A percentile compares a stretch with the other conserved stretches of the same genome.
Evolutionary conservation across 805 yeast species (phyloP).

Genomic region (Candida montana): DNA sequence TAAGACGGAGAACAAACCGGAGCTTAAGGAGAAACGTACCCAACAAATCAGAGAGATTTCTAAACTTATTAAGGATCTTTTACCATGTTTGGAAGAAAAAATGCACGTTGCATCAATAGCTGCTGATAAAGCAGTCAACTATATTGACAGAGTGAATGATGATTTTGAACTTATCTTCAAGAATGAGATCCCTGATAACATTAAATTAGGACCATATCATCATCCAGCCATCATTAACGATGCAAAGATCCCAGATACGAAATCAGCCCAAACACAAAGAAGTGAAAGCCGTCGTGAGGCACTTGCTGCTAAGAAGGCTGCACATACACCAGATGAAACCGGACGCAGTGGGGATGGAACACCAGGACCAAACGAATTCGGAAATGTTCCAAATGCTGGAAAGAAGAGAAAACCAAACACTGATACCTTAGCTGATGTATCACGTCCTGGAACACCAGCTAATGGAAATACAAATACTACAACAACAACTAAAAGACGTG

Average conservation of each 20-base stretch:
- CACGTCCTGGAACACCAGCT: conserved; percentile 13
- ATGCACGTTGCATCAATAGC: conserved; percentile 96
- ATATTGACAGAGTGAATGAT: conserved; percentile 68
- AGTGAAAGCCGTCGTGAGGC: conserved; percentile 90
- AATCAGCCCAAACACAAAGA: conserved; percentile 69
- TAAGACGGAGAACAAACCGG: conserved; percentile 23
- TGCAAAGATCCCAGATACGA: conserved; percentile 41
- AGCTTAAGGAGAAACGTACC: conserved; percentile 16
- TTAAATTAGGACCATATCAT: conserved; percentile 72
- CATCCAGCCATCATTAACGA: conserved; percentile 88
- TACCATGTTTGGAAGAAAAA: conserved; percentile 93
- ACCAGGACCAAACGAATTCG: conserved; percentile 11
- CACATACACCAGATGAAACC: conserved; percentile 23
- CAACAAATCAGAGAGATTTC: conserved; percentile 33
- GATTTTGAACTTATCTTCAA: conserved; percentile 70
- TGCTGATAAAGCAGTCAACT: conserved; percentile 65
- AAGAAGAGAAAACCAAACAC: conserved; percentile 23
- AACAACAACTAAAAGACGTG: conserved; percentile 6
- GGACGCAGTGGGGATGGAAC: conserved; percentile 18
- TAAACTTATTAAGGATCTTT: conserved; percentile 51
- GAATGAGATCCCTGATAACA: conserved; percentile 76
- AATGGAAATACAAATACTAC: not conserved
- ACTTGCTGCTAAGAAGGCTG: conserved; percentile 78
- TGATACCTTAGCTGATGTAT: conserved; percentile 6
- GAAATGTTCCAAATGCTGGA: conserved; percentile 8